Percentiles rank a stretch among this genome's conserved stretches.
Evolutionary conservation across 2,329 filamentous ascomycete species (phyloP).

Genomic region (Fusarium papillatum): DNA sequence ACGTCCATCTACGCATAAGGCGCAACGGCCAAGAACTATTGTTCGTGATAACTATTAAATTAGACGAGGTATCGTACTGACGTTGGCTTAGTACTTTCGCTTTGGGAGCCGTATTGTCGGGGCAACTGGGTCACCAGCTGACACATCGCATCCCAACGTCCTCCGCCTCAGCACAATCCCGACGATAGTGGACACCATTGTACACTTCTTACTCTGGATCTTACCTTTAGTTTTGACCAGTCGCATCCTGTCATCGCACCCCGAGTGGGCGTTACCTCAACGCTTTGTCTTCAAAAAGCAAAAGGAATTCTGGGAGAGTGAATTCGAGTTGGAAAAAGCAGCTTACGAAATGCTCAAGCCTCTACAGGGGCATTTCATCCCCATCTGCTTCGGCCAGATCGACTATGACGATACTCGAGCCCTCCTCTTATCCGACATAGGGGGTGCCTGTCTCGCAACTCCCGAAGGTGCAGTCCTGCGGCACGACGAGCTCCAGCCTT

Average conservation of each 20-base stretch:
- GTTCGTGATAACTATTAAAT: not conserved
- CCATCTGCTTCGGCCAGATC: not conserved
- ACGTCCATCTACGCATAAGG: not conserved
- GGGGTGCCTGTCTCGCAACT: not conserved
- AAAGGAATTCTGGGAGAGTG: not conserved
- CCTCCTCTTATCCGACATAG: not conserved
- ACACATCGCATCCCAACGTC: not conserved
- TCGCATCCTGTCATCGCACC: not conserved
- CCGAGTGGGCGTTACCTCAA: not conserved
- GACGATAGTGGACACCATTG: not conserved
- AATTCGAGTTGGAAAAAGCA: not conserved
- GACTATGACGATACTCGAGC: not conserved
- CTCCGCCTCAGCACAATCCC: not conserved
- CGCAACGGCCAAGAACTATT: not conserved
- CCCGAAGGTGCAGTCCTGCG: not conserved
- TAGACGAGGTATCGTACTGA: not conserved
- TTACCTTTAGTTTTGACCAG: not conserved
- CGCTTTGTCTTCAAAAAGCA: not conserved
- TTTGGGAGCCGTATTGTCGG: not conserved
- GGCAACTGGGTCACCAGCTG: not conserved
- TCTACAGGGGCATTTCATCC: not conserved
- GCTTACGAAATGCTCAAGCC: not conserved
- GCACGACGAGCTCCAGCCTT: not conserved
- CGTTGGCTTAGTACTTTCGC: not conserved
- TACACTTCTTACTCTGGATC: not conserved